These are phyloP conservation scores for Phascolomyces articulosus DNA, from an alignment of 371 early-diverging fungal species.

Conservation along the genomic window DNA sequence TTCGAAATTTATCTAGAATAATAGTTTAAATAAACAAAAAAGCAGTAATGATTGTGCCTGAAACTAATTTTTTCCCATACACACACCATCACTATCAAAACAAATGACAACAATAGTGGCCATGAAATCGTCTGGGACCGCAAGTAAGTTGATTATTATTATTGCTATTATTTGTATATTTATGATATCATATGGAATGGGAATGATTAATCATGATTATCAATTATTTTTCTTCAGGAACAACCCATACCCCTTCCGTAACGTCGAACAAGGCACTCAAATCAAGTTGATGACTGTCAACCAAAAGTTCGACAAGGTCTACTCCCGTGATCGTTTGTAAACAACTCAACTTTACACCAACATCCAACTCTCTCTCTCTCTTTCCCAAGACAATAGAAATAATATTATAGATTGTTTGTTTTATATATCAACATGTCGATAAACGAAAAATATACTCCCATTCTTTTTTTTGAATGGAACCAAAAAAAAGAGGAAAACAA, in stretches of 20 bases:
- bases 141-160: constrained; percentile 1
- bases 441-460: not conserved
- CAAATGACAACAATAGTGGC: constrained; percentile 26
- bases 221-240: constrained; percentile 12
- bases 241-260: constrained; percentile 61
- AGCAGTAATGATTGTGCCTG: not conserved
- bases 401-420: not conserved
- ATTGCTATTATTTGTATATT: not conserved
- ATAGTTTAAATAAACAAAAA: not conserved
- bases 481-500: not conserved
- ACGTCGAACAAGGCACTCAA: constrained; percentile 56
- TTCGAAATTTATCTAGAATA: not conserved
- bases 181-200: not conserved
- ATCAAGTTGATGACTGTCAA: constrained; percentile 58
- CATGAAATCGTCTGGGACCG: constrained; percentile 62
- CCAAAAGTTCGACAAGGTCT: constrained; percentile 55
- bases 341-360: not conserved
- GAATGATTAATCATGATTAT: not conserved
- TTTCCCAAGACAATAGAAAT: not conserved
- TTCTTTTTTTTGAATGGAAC: not conserved
- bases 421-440: not conserved
- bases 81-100: not conserved
- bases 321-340: constrained; percentile 38
- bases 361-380: not conserved
- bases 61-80: constrained; percentile 1